Conservation (phyloP, 441 rosid species). For the Erodium moschatum region DNA sequence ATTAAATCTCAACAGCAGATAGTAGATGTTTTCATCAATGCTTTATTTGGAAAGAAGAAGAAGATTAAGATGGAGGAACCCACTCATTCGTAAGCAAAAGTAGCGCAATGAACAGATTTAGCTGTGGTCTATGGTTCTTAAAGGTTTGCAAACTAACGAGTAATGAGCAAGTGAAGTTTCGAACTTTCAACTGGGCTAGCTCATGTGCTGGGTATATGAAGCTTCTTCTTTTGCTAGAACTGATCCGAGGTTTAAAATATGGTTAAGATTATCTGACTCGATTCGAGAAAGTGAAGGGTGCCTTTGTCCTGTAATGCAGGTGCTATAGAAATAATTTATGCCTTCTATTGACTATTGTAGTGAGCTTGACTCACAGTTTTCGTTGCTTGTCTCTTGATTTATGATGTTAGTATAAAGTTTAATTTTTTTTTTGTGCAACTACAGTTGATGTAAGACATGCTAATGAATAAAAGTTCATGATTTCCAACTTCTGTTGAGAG, state of each 20-base stretch:
- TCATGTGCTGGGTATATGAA: slow-evolving; percentile 7
- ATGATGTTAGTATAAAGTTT: background rate
- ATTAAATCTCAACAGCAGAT: slow-evolving; percentile 59
- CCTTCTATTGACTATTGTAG: background rate
- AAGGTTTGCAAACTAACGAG: background rate
- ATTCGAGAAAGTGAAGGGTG: background rate
- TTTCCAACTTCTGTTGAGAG: background rate
- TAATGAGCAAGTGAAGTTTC: background rate
- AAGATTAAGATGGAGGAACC: slow-evolving; percentile 23
- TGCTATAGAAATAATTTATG: background rate
- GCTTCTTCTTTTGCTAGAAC: slow-evolving; percentile 4
- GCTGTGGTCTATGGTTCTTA: background rate
- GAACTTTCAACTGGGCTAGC: background rate
- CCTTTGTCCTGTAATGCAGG: background rate
- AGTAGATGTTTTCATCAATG: slow-evolving; percentile 37
- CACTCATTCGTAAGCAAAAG: background rate
- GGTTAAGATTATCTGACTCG: slow-evolving; percentile 4
- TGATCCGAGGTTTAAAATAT: slow-evolving; percentile 4
- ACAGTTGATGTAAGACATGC: background rate
- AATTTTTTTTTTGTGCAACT: background rate
- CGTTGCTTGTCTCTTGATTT: background rate
- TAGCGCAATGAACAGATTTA: background rate
- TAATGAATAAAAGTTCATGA: background rate
- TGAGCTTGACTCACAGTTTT: background rate
- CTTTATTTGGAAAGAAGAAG: slow-evolving; percentile 35